A percentile compares a stretch with the other conserved stretches of the same genome.
Conservation (phyloP, 1,139 yeast species). For the Yamadazyma atmosphaerica region DNA sequence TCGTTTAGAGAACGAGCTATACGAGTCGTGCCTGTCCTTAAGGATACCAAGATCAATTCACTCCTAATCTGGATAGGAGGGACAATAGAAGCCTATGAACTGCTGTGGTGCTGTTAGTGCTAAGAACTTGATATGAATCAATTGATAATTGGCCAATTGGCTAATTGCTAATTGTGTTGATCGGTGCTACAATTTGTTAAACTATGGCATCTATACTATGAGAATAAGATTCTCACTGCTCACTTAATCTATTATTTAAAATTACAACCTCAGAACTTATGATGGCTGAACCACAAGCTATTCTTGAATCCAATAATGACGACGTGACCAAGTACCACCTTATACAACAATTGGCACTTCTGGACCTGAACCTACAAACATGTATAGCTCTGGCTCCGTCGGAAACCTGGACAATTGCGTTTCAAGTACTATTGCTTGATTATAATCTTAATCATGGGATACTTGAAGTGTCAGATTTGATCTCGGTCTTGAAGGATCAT, state of each 20-base stretch:
- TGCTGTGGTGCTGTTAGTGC: no score
- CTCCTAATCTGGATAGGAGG: no score
- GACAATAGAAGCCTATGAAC: no score
- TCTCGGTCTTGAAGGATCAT: neutral
- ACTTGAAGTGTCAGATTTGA: neutral
- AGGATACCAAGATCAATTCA: no score
- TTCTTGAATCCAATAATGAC: neutral
- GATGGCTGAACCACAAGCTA: neutral
- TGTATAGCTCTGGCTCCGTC: neutral
- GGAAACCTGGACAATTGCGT: slow-evolving; percentile 1
- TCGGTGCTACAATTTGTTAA: no score
- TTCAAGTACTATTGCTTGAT: neutral
- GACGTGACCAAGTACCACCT: neutral
- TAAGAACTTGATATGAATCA: no score
- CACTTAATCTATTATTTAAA: no score
- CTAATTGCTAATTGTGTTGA: no score
- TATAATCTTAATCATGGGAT: neutral
- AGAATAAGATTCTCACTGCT: no score
- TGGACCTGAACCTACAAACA: neutral
- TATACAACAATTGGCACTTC: neutral
- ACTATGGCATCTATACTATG: no score
- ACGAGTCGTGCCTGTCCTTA: slow-evolving; percentile 3
- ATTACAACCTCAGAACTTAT: no score
- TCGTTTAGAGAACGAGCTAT: neutral
- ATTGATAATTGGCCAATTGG: no score